These are phyloP conservation scores for Cladorrhinum samala DNA, from an alignment of 495 filamentous ascomycete species.

Conservation along the genomic window DNA sequence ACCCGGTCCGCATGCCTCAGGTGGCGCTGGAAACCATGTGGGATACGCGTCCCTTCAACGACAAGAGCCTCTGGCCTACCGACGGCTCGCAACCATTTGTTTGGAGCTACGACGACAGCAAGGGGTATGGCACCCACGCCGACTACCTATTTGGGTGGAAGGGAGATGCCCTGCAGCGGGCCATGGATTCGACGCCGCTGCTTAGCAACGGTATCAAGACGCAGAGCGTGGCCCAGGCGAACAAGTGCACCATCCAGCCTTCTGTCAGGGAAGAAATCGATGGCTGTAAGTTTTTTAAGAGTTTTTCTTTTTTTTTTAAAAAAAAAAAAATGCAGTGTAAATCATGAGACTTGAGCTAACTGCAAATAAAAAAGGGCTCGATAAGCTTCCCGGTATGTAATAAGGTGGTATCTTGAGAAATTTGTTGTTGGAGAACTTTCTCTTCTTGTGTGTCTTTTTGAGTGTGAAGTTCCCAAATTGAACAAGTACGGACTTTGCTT, in stretches of 20 bases:
- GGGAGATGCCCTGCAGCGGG: conserved; percentile 34
- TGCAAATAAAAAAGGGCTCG: not conserved
- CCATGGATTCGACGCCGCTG: conserved; percentile 37
- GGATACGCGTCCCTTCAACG: conserved; percentile 42
- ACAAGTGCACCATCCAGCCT: conserved; percentile 37
- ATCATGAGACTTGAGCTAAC: not conserved
- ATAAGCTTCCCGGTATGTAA: conserved; percentile 3
- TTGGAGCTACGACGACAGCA: conserved; percentile 18
- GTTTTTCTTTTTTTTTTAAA: not conserved
- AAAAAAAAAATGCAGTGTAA: too few species aligned
- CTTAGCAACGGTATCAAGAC: conserved; percentile 39
- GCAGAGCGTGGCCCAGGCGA: conserved; percentile 34
- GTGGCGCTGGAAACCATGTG: conserved; percentile 45
- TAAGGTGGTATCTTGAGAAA: not conserved
- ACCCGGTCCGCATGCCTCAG: conserved; percentile 43
- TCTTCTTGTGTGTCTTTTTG: not conserved
- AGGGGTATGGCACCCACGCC: conserved; percentile 14
- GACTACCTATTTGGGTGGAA: conserved; percentile 29
- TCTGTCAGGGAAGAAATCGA: conserved; percentile 35
- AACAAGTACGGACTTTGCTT: not conserved
- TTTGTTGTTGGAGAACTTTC: not conserved
- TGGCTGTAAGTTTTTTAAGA: conserved; percentile 34
- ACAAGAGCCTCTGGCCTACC: conserved; percentile 34
- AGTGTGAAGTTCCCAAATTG: not conserved
- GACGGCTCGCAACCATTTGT: conserved; percentile 37